phyloP scores from a whole-genome alignment of 2,329 filamentous ascomycete genomes.

The Xylaria sp. region DNA sequence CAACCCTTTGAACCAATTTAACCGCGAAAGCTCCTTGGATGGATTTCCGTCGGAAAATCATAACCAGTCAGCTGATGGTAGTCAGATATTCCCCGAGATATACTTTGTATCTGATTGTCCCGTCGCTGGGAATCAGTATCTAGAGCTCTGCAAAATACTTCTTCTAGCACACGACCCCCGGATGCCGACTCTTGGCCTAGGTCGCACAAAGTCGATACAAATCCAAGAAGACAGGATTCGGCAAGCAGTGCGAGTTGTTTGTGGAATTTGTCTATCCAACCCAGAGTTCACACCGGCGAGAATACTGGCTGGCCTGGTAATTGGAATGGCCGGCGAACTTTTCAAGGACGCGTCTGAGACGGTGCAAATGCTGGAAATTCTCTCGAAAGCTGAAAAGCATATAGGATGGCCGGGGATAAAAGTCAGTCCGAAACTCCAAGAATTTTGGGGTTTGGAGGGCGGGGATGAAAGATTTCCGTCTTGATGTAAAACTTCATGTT shows the following conservation, averaged over 20 bases:
- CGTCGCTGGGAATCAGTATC: constrained; percentile 15
- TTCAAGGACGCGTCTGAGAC: constrained; percentile 13
- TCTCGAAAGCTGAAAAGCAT: constrained; percentile 18
- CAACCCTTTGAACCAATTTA: not conserved
- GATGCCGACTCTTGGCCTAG: constrained; percentile 4
- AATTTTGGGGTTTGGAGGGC: constrained; percentile 7
- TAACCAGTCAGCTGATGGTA: not conserved
- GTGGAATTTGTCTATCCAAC: constrained; percentile 11
- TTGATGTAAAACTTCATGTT: not conserved
- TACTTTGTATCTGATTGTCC: constrained; percentile 5
- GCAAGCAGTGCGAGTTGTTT: constrained; percentile 15
- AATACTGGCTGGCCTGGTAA: constrained; percentile 14
- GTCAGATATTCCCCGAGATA: not conserved
- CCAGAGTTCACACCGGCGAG: constrained; percentile 12
- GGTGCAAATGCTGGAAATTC: constrained; percentile 5
- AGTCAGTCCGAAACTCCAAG: constrained; percentile 17
- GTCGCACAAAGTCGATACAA: constrained; percentile 6
- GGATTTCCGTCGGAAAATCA: not conserved
- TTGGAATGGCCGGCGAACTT: constrained; percentile 18
- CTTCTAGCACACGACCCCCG: constrained; percentile 16
- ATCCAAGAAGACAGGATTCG: not conserved
- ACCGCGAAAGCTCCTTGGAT: not conserved
- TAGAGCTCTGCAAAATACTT: constrained; percentile 17
- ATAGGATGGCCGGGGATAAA: constrained; percentile 18
- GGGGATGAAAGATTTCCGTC: not conserved